Conservation (phyloP, 1,139 yeast species). For the Suhomyces bribrorum region DNA sequence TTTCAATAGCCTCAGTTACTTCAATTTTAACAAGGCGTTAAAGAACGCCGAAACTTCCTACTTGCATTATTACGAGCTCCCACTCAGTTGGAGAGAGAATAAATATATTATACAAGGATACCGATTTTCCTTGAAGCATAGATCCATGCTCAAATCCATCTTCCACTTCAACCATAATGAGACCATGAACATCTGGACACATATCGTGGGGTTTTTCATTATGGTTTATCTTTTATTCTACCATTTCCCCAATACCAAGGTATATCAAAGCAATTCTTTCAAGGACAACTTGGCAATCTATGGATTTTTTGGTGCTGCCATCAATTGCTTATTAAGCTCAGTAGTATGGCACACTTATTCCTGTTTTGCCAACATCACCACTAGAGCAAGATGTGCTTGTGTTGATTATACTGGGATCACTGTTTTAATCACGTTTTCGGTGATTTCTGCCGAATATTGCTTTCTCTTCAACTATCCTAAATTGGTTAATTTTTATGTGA, state of each 20-base stretch:
- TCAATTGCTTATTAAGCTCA: conserved; percentile 76
- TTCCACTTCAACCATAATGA: conserved; percentile 75
- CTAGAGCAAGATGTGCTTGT: conserved; percentile 81
- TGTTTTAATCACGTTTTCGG: conserved; percentile 84
- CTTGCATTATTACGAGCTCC: conserved; percentile 83
- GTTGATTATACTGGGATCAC: conserved; percentile 96
- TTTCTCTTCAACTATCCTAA: conserved; percentile 65
- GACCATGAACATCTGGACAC: conserved; percentile 93
- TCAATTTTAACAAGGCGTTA: conserved; percentile 63
- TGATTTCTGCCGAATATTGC: conserved; percentile 81
- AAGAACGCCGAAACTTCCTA: conserved; percentile 53
- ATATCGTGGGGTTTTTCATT: conserved; percentile 64
- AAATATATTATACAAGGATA: conserved; percentile 82
- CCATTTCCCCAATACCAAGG: conserved; percentile 61
- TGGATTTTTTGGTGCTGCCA: conserved; percentile 68
- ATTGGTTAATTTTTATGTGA: conserved; percentile 51
- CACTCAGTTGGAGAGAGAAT: conserved; percentile 92
- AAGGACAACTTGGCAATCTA: conserved; percentile 59
- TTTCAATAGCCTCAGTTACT: conserved; percentile 46
- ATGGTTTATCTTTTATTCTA: conserved; percentile 56
- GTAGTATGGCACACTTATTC: conserved; percentile 92
- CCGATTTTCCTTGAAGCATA: conserved; percentile 71
- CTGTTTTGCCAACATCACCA: conserved; percentile 64
- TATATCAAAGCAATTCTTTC: conserved; percentile 39
- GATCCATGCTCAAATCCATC: conserved; percentile 57